Percentiles rank a stretch among this genome's conserved stretches.
Conservation (phyloP, 208 protist genomes). For the Novymonas esmeraldas region DNA sequence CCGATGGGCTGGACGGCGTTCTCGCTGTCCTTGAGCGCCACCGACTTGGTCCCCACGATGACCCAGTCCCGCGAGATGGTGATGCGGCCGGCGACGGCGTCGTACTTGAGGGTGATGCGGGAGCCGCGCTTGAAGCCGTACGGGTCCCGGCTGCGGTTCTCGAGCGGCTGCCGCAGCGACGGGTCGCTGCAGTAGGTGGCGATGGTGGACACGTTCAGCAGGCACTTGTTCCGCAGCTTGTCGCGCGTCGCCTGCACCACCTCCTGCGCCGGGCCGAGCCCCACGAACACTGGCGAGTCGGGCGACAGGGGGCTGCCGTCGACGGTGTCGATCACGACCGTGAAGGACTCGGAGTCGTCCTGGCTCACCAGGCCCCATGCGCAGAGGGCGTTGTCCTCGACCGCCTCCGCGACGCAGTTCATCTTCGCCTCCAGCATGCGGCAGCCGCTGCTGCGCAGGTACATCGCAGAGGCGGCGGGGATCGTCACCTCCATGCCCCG, state of each 20-base stretch:
- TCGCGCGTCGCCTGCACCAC: conserved; percentile 69
- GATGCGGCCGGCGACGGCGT: conserved; percentile 41
- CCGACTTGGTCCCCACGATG: conserved; percentile 49
- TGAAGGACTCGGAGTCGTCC: conserved; percentile 42
- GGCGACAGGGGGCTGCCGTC: conserved; percentile 54
- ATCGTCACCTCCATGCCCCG: conserved; percentile 79
- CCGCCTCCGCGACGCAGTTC: conserved; percentile 75
- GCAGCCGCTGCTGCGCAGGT: conserved; percentile 84
- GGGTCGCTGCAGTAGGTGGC: conserved; percentile 75
- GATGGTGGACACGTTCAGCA: conserved; percentile 33
- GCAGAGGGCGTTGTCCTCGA: conserved; percentile 70
- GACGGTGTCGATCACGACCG: conserved; percentile 68
- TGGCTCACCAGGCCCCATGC: conserved; percentile 80
- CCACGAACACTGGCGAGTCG: conserved; percentile 75
- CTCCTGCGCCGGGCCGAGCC: conserved; percentile 61
- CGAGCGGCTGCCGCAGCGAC: conserved; percentile 61
- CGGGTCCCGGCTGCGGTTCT: conserved; percentile 51
- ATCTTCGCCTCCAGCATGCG: conserved; percentile 66
- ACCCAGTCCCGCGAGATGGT: conserved; percentile 82
- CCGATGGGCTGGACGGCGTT: conserved; percentile 33
- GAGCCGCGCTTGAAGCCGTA: conserved; percentile 76
- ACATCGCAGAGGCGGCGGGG: conserved; percentile 61
- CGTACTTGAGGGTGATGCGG: conserved; percentile 76
- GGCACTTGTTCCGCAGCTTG: conserved; percentile 67
- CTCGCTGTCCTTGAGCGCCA: conserved; percentile 42